Base-by-base conservation (phyloP, 345 rosid genomes). In the Diplotaxis tenuifolia region DNA sequence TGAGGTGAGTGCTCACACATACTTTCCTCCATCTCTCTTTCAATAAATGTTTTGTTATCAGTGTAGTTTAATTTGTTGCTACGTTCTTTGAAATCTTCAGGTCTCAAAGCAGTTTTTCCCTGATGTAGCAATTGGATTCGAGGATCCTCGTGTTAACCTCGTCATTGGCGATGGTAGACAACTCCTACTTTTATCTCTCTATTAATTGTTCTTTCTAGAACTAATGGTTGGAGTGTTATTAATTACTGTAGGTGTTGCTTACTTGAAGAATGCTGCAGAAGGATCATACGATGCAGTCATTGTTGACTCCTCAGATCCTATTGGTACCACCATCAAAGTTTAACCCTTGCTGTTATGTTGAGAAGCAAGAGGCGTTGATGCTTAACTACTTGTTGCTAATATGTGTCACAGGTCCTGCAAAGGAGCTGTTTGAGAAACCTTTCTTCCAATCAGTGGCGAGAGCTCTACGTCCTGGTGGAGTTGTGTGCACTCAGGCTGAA, bases 21-120 rank as follows among this genome's bases (percentile, higher is more conserved):
- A 27, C 49, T 2, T 58, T 54, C 12, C 42, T 25, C 10, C 68
- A 25, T 59, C 23, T 53, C 63, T 58, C 5, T 78, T 59, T 61
- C 1, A 0, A 29, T 53, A 5, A 28, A 7, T 38, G n/a, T 38
- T 47, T 60, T 27, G 55, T 38, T 58, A 7, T 49, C 25, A 18
- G 68, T 34, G 32, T n/a, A 7, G 40, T 71, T 60, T 36, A 40
- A 60, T 55, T 38, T 31, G 55, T 27, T 56, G 47, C 56, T 10
- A 55, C n/a, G 6, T 28, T 19, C 4, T 65, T 59, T 29, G 22
- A n/a, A 60, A 58, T 40, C 47, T 79, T 47, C 86, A 87, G 96
- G 87, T 81, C 40, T 87, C 85, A 4, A 89, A 85, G 74, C 63
- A 86, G 60, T 90, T 83, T 79, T 90, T 90, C 79, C 96, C 96